Evolutionary conservation across 495 filamentous ascomycete species (phyloP).

Genomic region (Hypoxylon fuscum): DNA sequence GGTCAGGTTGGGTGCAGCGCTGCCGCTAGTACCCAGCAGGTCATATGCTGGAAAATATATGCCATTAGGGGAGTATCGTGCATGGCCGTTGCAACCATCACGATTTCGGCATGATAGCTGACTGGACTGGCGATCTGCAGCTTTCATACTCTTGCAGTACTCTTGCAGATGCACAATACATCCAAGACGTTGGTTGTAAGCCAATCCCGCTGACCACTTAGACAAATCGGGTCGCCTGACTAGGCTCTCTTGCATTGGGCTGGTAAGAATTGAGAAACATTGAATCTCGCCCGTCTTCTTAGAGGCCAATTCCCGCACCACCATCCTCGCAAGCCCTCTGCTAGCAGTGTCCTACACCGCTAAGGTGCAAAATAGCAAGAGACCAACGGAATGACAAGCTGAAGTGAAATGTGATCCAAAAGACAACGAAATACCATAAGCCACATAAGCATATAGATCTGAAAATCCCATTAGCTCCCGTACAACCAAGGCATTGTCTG

Average conservation of each 20-base stretch:
- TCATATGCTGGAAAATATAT: slow-evolving; percentile 44
- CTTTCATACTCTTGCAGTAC: slow-evolving; percentile 31
- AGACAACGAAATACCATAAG: slow-evolving; percentile 35
- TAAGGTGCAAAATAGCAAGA: slow-evolving; percentile 18
- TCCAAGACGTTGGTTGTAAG: slow-evolving; percentile 41
- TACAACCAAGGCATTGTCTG: slow-evolving; percentile 35
- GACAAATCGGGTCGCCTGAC: slow-evolving; percentile 49
- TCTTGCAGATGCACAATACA: slow-evolving; percentile 45
- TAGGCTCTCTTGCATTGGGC: slow-evolving; percentile 43
- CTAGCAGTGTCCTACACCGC: slow-evolving; percentile 33
- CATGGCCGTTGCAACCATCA: slow-evolving; percentile 48
- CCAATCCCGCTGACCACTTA: slow-evolving; percentile 47
- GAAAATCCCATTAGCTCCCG: slow-evolving; percentile 41
- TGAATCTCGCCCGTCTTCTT: slow-evolving; percentile 31
- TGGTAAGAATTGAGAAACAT: slow-evolving; percentile 43
- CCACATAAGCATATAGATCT: too few relatives aligned
- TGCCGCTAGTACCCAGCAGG: slow-evolving; percentile 39
- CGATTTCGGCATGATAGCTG: slow-evolving; percentile 39
- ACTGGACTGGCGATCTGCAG: slow-evolving; percentile 46
- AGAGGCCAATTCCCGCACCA: slow-evolving; percentile 40
- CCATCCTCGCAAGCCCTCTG: slow-evolving; percentile 18
- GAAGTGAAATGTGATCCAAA: slow-evolving; percentile 33
- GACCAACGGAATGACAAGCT: slow-evolving; percentile 12
- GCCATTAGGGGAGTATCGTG: slow-evolving; percentile 44
- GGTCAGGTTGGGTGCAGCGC: slow-evolving; percentile 18